Evolutionary conservation across 2,329 filamentous ascomycete genomes (phyloP), one percentile per base, ranked within the genome.

Genomic region (Coniochaeta prunicola): DNA sequence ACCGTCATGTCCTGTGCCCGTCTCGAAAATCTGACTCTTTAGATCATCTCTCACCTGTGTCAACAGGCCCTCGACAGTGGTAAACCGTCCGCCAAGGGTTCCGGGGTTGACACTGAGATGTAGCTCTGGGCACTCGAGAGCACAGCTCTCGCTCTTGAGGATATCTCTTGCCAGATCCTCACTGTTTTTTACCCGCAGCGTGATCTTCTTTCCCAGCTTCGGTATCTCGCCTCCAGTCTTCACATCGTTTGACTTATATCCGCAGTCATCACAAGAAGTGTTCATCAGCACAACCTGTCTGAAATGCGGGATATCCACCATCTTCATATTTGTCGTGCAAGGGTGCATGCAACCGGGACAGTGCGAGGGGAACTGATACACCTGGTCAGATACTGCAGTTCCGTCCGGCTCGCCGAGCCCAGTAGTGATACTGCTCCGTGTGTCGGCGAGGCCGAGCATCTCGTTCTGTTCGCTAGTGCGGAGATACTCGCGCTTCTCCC

Each of bases 231-330:
- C 94, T 64, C 94, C 94, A 1, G 94, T 97, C 81, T 97, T 97
- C 71, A 99, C 91, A 72, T 99, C 94, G 74, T 96, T 97, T 66
- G 89, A 94, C 62, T 91, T 88, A 78, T 97, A 96, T 59, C 93
- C 93, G 71, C 94, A 99, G 72, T 88, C 82, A 30, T 93, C 88
- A 75, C 94, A 99, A 30, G 91, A 87, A 2, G 93, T 97, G 66
- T 88, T 92, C 90, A 96, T 97, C 67, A 99, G 81, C 42, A 97
- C 87, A 3, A 99, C 94, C 70, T 97, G 91, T 76, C 97, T 96
- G 79, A 99, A 99, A 76, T 96, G 89, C 0, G 94, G 94, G 62
- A 99, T 97, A 68, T 96, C 91, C 59, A 97, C 91, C 88, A 96
- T 96, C 79, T 97, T 96, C 91, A 97, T 97, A 74, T 96, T 92